Percentiles rank a stretch among this genome's conserved stretches.
phyloP scores from a whole-genome alignment of 768 basidiomycete genomes.

The Serpula lacrymans region DNA sequence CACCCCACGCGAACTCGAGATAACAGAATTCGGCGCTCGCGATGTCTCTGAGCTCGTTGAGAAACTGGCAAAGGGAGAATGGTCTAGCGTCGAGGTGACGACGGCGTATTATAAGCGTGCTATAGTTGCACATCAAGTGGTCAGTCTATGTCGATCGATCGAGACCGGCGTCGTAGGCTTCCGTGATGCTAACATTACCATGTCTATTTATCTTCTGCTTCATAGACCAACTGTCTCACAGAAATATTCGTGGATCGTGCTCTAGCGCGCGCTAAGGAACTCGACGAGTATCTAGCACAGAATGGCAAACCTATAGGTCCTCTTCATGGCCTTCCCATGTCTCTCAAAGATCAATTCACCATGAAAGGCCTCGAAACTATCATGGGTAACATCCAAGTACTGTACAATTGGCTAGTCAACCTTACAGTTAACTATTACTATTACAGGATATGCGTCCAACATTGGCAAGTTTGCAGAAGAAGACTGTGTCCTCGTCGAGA shows the following conservation, averaged over 20 bases:
- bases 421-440: constrained; percentile 7
- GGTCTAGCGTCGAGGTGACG: constrained; percentile 24
- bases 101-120: constrained; percentile 27
- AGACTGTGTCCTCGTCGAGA: constrained; percentile 50
- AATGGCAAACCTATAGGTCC: constrained; percentile 32
- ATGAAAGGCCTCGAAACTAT: constrained; percentile 61
- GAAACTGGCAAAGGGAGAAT: constrained; percentile 17
- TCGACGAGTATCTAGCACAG: constrained; percentile 18
- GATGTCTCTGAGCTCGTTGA: constrained; percentile 19
- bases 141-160: constrained; percentile 8
- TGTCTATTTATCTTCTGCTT: neutral
- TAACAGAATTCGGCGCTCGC: constrained; percentile 20
- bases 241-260: constrained; percentile 24
- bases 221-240: constrained; percentile 25
- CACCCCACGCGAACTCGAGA: constrained; percentile 17
- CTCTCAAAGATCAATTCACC: constrained; percentile 47
- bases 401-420: neutral
- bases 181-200: no score
- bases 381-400: constrained; percentile 36
- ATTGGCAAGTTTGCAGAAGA: constrained; percentile 44
- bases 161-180: no score
- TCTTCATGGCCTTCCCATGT: constrained; percentile 45
- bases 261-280: constrained; percentile 22
- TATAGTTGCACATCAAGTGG: constrained; percentile 21
- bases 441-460: constrained; percentile 57